Percentiles rank a stretch among this genome's conserved stretches.
Conservation (phyloP, 2,329 filamentous ascomycete species). For the Colletotrichum sp. region DNA sequence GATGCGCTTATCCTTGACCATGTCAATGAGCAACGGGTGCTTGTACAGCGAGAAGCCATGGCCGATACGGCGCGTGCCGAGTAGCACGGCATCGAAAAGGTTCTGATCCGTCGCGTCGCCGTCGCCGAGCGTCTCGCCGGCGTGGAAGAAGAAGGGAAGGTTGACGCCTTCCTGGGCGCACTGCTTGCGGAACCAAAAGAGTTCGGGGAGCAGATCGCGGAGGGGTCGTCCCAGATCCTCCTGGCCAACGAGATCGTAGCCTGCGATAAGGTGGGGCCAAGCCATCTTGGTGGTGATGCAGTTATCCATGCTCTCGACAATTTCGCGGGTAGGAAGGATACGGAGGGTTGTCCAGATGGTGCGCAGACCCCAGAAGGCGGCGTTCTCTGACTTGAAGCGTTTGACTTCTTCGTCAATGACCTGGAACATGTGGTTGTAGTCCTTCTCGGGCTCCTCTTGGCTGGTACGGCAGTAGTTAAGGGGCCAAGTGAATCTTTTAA, state of each 20-base stretch:
- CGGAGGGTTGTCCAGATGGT: slow-evolving; percentile 81
- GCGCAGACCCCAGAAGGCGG: slow-evolving; percentile 77
- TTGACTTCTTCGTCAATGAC: slow-evolving; percentile 76
- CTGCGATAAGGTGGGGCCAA: slow-evolving; percentile 76
- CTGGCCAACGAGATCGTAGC: slow-evolving; percentile 85
- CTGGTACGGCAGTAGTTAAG: slow-evolving; percentile 67
- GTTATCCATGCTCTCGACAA: slow-evolving; percentile 78
- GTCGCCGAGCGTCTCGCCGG: slow-evolving; percentile 75
- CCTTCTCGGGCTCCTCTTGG: slow-evolving; percentile 63
- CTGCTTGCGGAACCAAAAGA: slow-evolving; percentile 86
- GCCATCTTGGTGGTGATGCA: slow-evolving; percentile 78
- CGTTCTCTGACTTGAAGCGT: slow-evolving; percentile 64
- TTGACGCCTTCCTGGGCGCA: slow-evolving; percentile 75
- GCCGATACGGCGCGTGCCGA: slow-evolving; percentile 81
- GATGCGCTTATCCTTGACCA: slow-evolving; percentile 82
- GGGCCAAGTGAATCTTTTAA: slow-evolving; percentile 64
- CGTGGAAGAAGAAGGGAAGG: slow-evolving; percentile 89
- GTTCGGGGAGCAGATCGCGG: slow-evolving; percentile 73
- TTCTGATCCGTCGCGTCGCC: slow-evolving; percentile 50
- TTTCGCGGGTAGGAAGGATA: slow-evolving; percentile 62
- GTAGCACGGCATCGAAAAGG: slow-evolving; percentile 78
- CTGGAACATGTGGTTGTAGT: slow-evolving; percentile 68
- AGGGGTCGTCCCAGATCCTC: slow-evolving; percentile 77
- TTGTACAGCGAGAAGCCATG: slow-evolving; percentile 84
- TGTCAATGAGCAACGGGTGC: slow-evolving; percentile 80